Base-by-base conservation (phyloP, 2,329 filamentous ascomycete genomes). In the Neonectria magnoliae region DNA sequence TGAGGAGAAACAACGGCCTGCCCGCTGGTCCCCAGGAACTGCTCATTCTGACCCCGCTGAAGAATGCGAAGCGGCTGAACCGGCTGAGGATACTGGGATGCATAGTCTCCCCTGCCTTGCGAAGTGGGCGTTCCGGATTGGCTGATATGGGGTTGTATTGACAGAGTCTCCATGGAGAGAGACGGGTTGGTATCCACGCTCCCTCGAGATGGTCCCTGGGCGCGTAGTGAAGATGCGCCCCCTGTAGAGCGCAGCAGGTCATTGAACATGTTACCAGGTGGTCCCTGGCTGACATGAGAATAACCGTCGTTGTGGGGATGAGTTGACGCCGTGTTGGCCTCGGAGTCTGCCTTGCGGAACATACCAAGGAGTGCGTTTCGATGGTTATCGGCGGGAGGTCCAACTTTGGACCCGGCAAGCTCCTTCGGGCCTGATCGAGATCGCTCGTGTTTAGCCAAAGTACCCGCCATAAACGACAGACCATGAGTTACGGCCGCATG, bases 281-380 rank as follows among this genome's bases (percentile, higher is more conserved):
- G 48, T 48, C 54, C 59, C 31, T 71, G 66, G 27, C 45, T 45
- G 33, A 42, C 11, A 42, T 52, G 22, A 10, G 51, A 7, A 47
- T 60, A 36, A 33, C 44, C 63, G 14, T 29, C 10, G 29, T 58
- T 27, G 31, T 60, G 53, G 29, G 68, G 66, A 29, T 62, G 25
- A 18, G 47, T 45, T 14, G 68, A 66, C 5, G 47, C 45, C n/a
- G 55, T 53, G 31, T 56, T 66, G 5, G 55, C 58, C 22, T 67
- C 58, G 9, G 56, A 59, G n/a, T 69, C 66, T 38, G 60, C 68
- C 66, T 82, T 82, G 65, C 85, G 87, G 76, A 89, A 87, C 79
- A 88, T 86, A 22, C 80, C 83, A 14, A 88, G 77, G 20, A 88
- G 76, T 8, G 83, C 79, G 18, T 80, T 82, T 22, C 84, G 82